These are phyloP conservation scores for Didymella exigua DNA, from an alignment of 2,329 filamentous ascomycete genomes.

Conservation along the genomic window DNA sequence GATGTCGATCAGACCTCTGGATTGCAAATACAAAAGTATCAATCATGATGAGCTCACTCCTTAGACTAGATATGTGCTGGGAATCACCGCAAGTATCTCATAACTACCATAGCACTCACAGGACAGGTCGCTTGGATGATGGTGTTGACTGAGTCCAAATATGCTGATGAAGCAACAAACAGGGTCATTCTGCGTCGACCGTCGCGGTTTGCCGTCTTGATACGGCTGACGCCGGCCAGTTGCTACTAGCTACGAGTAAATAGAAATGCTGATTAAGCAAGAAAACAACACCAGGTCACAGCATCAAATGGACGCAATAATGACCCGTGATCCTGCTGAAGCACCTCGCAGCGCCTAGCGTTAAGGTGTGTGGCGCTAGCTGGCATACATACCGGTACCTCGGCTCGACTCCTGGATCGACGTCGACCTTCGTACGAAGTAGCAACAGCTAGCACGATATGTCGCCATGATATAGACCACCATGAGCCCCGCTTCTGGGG, in stretches of 20 bases:
- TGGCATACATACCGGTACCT: too few species aligned
- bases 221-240: not conserved
- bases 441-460: slow-evolving; percentile 1
- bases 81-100: too few species aligned
- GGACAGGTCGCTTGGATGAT: too few species aligned
- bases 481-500: not conserved
- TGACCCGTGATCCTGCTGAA: not conserved
- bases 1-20: not conserved
- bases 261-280: not conserved
- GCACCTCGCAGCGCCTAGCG: not conserved
- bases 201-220: not conserved
- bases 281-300: not conserved
- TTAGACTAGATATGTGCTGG: not conserved
- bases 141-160: not conserved
- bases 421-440: not conserved
- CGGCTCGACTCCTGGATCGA: slow-evolving; percentile 1
- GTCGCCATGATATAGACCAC: slow-evolving; percentile 2
- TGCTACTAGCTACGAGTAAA: not conserved
- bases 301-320: not conserved
- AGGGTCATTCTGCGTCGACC: not conserved
- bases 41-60: not conserved
- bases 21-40: not conserved
- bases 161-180: not conserved
- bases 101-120: too few species aligned
- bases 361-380: not conserved